Evolutionary conservation across 1,284 basidiomycete genomes (phyloP).

Genomic region (Cerrena zonata): DNA sequence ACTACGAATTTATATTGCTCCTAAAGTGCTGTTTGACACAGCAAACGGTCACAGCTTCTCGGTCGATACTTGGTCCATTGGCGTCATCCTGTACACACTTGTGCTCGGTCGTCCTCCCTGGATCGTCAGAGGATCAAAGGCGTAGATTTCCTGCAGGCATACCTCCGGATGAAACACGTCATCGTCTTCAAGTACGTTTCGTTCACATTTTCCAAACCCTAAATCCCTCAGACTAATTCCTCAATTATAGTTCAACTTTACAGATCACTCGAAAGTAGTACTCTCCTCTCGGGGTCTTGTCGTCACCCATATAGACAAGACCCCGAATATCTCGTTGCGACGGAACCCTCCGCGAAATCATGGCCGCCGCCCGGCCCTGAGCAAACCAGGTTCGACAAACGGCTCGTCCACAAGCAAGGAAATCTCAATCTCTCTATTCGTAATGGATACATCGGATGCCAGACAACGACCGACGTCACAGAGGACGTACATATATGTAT

Average conservation of each 20-base stretch:
- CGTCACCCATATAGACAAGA: conserved; percentile 86
- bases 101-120: conserved; percentile 88
- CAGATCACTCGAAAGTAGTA: conserved; percentile 94
- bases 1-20: conserved; percentile 99
- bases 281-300: conserved; percentile 75
- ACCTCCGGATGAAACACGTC: conserved; percentile 92
- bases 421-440: conserved; percentile 63
- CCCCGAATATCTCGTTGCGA: conserved; percentile 68
- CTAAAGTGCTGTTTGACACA: conserved; percentile 93
- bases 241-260: conserved; percentile 84
- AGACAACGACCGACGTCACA: too few relatives aligned
- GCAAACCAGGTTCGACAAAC: conserved; percentile 54
- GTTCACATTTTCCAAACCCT: not conserved
- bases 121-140: conserved; percentile 67
- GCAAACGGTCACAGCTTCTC: conserved; percentile 96
- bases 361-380: conserved; percentile 48
- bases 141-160: conserved; percentile 93
- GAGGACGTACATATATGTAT: too few relatives aligned
- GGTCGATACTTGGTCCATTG: conserved; percentile 96
- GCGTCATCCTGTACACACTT: conserved; percentile 94
- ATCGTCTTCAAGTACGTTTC: conserved; percentile 82
- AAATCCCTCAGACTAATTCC: not conserved
- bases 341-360: conserved; percentile 71
- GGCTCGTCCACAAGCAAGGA: conserved; percentile 74
- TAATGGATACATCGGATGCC: too few relatives aligned